A percentile compares a stretch with the other conserved stretches of the same genome.
Conservation (phyloP, 495 filamentous ascomycete genomes). For the Neurospora sp. region DNA sequence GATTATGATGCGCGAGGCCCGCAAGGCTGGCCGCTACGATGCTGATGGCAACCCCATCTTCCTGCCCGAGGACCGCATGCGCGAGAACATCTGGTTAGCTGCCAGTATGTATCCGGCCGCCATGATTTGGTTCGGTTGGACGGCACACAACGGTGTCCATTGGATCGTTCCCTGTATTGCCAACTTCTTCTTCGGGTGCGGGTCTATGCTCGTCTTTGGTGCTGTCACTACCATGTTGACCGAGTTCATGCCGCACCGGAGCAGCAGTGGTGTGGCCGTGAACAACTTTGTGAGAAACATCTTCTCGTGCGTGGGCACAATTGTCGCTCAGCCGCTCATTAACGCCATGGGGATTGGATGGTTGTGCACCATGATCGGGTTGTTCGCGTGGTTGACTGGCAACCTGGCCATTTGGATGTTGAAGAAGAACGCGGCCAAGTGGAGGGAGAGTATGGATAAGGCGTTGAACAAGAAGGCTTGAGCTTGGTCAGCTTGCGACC, state of each 20-base stretch:
- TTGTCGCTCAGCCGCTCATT: slow-evolving; percentile 70
- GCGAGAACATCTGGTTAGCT: slow-evolving; percentile 79
- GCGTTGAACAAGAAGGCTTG: slow-evolving; percentile 5
- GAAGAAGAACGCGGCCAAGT: slow-evolving; percentile 51
- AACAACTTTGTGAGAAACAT: slow-evolving; percentile 85
- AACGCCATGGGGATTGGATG: slow-evolving; percentile 78
- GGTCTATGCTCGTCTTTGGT: slow-evolving; percentile 80
- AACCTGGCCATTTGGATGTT: slow-evolving; percentile 54
- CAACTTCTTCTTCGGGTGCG: slow-evolving; percentile 82
- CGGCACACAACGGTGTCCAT: slow-evolving; percentile 27
- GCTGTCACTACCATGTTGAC: slow-evolving; percentile 73
- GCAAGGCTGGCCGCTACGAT: slow-evolving; percentile 60
- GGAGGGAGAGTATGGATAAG: slow-evolving; percentile 60
- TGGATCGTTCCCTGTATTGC: slow-evolving; percentile 50
- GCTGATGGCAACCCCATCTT: slow-evolving; percentile 57
- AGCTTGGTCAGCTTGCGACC: not conserved
- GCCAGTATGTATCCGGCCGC: slow-evolving; percentile 66
- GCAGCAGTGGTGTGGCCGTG: slow-evolving; percentile 69
- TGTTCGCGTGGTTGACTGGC: slow-evolving; percentile 47
- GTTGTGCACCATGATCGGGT: slow-evolving; percentile 70
- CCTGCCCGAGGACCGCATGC: slow-evolving; percentile 80
- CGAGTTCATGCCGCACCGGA: slow-evolving; percentile 76
- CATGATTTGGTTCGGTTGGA: slow-evolving; percentile 52
- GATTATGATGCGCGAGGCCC: slow-evolving; percentile 80
- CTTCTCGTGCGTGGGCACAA: slow-evolving; percentile 63